Conservation (phyloP, 306 rosid genomes). For the Biancaea sappan region DNA sequence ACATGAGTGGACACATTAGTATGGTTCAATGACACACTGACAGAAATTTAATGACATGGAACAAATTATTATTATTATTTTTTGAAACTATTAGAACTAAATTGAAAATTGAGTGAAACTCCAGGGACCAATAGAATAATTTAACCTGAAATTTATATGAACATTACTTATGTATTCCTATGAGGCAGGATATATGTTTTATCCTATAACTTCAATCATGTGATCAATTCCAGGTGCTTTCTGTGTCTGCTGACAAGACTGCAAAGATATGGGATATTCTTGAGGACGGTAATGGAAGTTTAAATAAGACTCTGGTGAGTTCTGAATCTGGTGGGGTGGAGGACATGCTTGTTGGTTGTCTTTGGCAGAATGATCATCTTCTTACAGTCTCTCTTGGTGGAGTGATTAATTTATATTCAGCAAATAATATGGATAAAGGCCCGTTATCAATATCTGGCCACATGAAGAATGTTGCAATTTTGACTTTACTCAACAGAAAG, state of each 20-base stretch:
- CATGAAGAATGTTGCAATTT: constrained; percentile 81
- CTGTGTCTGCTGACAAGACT: constrained; percentile 97
- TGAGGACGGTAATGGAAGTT: constrained; percentile 74
- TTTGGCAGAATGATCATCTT: constrained; percentile 86
- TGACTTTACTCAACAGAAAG: constrained; percentile 63
- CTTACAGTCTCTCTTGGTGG: constrained; percentile 93
- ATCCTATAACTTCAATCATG: constrained; percentile 4
- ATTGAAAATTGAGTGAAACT: too few relatives aligned
- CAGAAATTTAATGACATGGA: too few relatives aligned
- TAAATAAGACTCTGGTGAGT: constrained; percentile 58
- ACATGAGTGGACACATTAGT: too few relatives aligned
- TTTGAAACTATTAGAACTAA: too few relatives aligned
- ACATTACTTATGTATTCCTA: neutral
- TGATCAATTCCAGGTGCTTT: constrained; percentile 61
- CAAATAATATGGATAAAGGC: constrained; percentile 67
- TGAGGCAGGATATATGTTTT: neutral
- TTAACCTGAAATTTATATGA: too few relatives aligned
- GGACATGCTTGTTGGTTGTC: constrained; percentile 93
- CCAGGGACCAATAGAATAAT: too few relatives aligned
- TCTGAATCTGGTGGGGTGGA: constrained; percentile 84
- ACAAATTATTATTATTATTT: too few relatives aligned
- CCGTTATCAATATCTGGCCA: constrained; percentile 76
- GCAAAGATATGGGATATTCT: constrained; percentile 88
- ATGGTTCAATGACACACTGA: too few relatives aligned
- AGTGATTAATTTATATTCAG: constrained; percentile 65